A percentile compares a stretch with the other conserved stretches of the same genome.
Conservation (phyloP, 148 eudicot species). For the Limonium bicolor region DNA sequence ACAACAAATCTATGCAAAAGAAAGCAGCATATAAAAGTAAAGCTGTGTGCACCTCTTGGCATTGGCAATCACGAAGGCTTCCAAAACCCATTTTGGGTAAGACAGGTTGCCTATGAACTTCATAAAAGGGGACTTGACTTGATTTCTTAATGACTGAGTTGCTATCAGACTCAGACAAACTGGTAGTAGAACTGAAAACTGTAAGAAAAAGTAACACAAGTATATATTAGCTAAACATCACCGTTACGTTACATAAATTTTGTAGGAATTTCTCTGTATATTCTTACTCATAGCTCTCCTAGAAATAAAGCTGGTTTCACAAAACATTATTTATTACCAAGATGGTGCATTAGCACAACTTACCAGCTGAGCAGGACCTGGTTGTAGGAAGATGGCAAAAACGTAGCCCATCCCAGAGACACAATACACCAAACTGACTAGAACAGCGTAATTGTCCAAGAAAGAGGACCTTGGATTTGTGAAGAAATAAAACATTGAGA, state of each 20-base stretch:
- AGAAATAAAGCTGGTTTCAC: no score
- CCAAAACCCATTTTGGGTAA: slow-evolving; percentile 62
- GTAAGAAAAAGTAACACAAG: slow-evolving; percentile 2
- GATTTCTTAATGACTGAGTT: slow-evolving; percentile 22
- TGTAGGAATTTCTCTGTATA: no score
- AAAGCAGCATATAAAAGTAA: no score
- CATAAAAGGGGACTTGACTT: slow-evolving; percentile 5
- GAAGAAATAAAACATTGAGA: slow-evolving; percentile 43
- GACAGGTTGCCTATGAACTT: slow-evolving; percentile 25
- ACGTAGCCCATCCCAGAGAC: slow-evolving; percentile 43
- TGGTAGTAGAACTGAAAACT: slow-evolving; percentile 45
- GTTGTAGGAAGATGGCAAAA: slow-evolving; percentile 26
- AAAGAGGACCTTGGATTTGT: slow-evolving; percentile 30
- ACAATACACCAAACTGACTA: slow-evolving; percentile 30
- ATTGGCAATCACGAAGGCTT: slow-evolving; percentile 68
- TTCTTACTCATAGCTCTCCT: no score
- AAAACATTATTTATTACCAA: no score
- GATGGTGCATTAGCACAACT: not conserved
- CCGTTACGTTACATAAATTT: not conserved
- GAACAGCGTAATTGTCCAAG: slow-evolving; percentile 15
- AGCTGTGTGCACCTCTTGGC: slow-evolving; percentile 33
- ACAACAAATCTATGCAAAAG: no score
- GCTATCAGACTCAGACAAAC: slow-evolving; percentile 41
- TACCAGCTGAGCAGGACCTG: slow-evolving; percentile 41
- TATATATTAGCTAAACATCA: not conserved